Base-by-base conservation (phyloP, 2,329 filamentous ascomycete species). In the Fusarium abutilonis region DNA sequence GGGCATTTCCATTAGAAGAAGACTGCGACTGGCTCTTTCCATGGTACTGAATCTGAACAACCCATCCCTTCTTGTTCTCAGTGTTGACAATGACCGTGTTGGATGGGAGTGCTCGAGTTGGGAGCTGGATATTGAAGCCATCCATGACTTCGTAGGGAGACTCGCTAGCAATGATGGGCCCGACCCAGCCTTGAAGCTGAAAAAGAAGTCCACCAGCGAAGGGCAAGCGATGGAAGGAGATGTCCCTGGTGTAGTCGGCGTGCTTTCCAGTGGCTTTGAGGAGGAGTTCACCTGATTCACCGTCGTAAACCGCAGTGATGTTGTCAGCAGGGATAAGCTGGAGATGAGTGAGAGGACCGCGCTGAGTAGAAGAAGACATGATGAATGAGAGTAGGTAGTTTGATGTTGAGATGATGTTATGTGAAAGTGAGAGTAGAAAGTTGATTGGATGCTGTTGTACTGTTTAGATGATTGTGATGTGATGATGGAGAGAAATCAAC, bases 51-150 rank as follows among this genome's bases (percentile, higher is more conserved):
- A 60, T 58, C 9, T 39, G 53, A 4, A 58, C 11, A 17, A 58
- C 57, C 57, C 57, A 60, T 14, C 34, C 15, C 17, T 60, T 17
- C 46, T 53, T 60, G 38, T 53, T 53, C 26, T 38, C 57, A 2
- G 57, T 58, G 47, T 60, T 57, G 42, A 60, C 19, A 17, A 60
- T 32, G 7, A 60, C 43, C n/a, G 47, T 60, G 11, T 60, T 53
- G 11, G 53, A 58, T 4, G 57, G 57, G 23, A 36, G 29, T 31
- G 2, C 11, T 14, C 9, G 28, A 39, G 21, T 57, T 10, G 57
- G 53, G 19, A 60, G 57, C 1, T 53, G 11, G 4, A 60, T 60
- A 21, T 48, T 53, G 53, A 60, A 44, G 11, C 31, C 47, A 8
- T 58, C 23, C 9, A 38, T 53, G 15, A 48, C 28, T 2, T 51